These are phyloP conservation scores for Roridomyces roridus DNA, from an alignment of 768 basidiomycete genomes.

Conservation along the genomic window DNA sequence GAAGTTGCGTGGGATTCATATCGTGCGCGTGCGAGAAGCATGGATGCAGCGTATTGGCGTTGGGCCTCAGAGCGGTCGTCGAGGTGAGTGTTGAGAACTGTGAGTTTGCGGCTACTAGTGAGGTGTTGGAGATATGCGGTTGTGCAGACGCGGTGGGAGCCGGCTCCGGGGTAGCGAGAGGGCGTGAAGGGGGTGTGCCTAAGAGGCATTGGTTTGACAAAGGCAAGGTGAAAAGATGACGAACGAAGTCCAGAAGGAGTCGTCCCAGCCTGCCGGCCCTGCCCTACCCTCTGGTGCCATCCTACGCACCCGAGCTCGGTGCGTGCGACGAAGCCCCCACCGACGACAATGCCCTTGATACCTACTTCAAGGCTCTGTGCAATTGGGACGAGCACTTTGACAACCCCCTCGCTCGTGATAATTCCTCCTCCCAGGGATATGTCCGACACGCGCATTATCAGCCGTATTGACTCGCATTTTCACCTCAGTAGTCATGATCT, in stretches of 20 bases:
- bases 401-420: no score
- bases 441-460: no score
- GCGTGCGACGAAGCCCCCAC: no score
- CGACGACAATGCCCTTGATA: no score
- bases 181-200: slow-evolving; percentile 55
- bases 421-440: no score
- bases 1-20: slow-evolving; percentile 53
- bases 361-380: no score
- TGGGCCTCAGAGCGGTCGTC: slow-evolving; percentile 62
- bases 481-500: no score
- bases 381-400: no score
- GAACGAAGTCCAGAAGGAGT: slow-evolving; percentile 65
- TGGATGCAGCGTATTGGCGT: slow-evolving; percentile 55
- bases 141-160: slow-evolving; percentile 56
- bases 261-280: no score
- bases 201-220: neutral
- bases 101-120: slow-evolving; percentile 34
- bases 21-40: slow-evolving; percentile 54
- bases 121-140: slow-evolving; percentile 36
- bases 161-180: slow-evolving; percentile 57
- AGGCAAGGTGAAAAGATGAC: slow-evolving; percentile 25
- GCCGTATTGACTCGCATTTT: no score
- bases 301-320: no score
- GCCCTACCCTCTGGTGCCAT: no score
- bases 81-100: slow-evolving; percentile 58